Conservation (phyloP, 192 early-diverging fungal genomes). For the Umbelopsis sp. region DNA sequence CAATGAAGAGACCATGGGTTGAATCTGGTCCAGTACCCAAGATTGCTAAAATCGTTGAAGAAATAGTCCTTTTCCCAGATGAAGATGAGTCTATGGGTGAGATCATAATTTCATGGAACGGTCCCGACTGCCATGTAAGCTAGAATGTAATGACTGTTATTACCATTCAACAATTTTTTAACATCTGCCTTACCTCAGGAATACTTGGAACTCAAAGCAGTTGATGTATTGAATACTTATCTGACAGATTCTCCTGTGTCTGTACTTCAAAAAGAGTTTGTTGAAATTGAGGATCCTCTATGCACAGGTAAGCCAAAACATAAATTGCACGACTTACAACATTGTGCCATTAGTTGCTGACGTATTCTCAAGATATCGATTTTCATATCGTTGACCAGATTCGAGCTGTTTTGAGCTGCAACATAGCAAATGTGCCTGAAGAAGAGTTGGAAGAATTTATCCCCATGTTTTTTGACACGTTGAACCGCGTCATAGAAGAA, state of each 20-base stretch:
- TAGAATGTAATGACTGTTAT: no score
- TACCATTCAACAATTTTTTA: no score
- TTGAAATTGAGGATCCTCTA: constrained; percentile 62
- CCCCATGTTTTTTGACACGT: constrained; percentile 43
- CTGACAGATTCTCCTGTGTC: constrained; percentile 61
- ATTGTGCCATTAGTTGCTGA: neutral
- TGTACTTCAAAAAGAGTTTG: constrained; percentile 59
- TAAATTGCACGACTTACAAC: neutral
- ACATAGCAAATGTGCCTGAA: constrained; percentile 54
- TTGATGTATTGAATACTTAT: constrained; percentile 43
- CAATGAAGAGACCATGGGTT: constrained; percentile 61
- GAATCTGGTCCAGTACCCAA: constrained; percentile 47
- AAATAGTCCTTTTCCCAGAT: constrained; percentile 56
- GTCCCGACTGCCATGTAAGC: constrained; percentile 52
- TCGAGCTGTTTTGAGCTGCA: constrained; percentile 42
- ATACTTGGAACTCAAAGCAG: constrained; percentile 27
- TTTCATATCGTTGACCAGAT: constrained; percentile 49
- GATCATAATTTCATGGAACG: constrained; percentile 54
- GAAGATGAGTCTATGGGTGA: constrained; percentile 65
- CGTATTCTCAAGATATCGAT: constrained; percentile 37
- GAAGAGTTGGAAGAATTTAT: constrained; percentile 53
- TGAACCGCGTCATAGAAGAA: constrained; percentile 43
- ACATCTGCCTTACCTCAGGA: constrained; percentile 5
- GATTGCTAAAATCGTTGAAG: constrained; percentile 43
- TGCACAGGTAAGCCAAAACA: constrained; percentile 49